These are phyloP conservation scores for Acacia pycnantha DNA, from an alignment of 331 rosid genomes.

Conservation along the genomic window DNA sequence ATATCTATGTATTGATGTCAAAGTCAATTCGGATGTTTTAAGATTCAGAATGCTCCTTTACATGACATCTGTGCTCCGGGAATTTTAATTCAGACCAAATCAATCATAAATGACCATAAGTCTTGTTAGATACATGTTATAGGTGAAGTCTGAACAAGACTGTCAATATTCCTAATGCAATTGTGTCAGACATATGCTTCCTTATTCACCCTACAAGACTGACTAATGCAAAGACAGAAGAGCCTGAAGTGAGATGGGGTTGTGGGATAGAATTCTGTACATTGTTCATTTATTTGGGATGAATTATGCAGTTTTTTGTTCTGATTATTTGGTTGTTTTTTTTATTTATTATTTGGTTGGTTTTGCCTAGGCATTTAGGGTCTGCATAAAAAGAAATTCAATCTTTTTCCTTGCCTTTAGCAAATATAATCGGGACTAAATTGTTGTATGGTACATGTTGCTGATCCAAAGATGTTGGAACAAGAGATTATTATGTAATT, in stretches of 20 bases:
- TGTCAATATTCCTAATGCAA: neutral
- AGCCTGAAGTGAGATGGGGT: neutral
- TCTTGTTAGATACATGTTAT: neutral
- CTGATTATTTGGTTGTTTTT: neutral
- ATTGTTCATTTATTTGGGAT: neutral
- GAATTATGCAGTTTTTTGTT: neutral
- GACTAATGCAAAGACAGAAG: neutral
- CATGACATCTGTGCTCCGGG: neutral
- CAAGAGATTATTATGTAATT: neutral
- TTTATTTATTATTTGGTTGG: constrained; percentile 2
- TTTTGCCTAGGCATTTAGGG: neutral
- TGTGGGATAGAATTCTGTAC: neutral
- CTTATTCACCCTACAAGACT: neutral
- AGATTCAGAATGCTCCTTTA: neutral
- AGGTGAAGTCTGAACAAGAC: neutral
- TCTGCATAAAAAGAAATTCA: neutral
- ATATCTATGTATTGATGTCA: neutral
- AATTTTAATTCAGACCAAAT: neutral
- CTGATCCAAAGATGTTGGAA: constrained; percentile 6
- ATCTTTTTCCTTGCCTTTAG: neutral
- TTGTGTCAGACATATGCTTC: neutral
- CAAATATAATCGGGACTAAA: neutral
- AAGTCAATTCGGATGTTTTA: neutral
- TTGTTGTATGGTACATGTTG: neutral
- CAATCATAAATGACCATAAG: neutral